These are phyloP conservation scores for Penicillium italicum DNA, from an alignment of 2,329 filamentous ascomycete species.

Conservation along the genomic window DNA sequence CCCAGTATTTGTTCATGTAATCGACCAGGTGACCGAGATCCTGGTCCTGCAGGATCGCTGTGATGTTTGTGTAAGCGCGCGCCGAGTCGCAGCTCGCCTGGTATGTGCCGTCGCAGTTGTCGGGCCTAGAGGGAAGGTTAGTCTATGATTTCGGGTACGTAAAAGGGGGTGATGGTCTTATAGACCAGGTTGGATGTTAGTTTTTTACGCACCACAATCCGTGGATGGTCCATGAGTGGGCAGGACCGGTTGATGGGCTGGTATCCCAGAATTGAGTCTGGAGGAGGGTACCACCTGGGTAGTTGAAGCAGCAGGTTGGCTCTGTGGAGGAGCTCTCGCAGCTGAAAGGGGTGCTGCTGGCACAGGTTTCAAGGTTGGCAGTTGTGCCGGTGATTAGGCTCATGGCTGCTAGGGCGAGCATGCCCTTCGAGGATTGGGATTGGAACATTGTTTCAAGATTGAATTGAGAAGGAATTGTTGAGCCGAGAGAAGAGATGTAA, in stretches of 20 bases:
- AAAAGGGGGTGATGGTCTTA: background rate
- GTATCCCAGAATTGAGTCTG: slow-evolving; percentile 62
- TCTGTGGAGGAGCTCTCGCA: slow-evolving; percentile 54
- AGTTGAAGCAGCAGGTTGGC: slow-evolving; percentile 57
- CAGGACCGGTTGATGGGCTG: slow-evolving; percentile 52
- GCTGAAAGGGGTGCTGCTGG: slow-evolving; percentile 46
- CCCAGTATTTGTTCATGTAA: slow-evolving; percentile 61
- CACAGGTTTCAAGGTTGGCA: slow-evolving; percentile 29
- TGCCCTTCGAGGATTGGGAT: slow-evolving; percentile 14
- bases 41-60: slow-evolving; percentile 50
- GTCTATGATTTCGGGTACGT: background rate
- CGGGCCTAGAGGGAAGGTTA: slow-evolving; percentile 35
- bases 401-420: slow-evolving; percentile 26
- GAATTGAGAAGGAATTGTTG: background rate
- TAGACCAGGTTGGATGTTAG: background rate
- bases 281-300: slow-evolving; percentile 55
- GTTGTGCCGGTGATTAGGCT: slow-evolving; percentile 19
- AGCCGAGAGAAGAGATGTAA: background rate
- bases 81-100: slow-evolving; percentile 53
- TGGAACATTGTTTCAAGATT: background rate
- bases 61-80: slow-evolving; percentile 57
- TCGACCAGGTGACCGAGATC: slow-evolving; percentile 50
- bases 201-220: slow-evolving; percentile 48
- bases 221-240: slow-evolving; percentile 57
- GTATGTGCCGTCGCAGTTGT: slow-evolving; percentile 57